Percentiles rank a stretch among this genome's conserved stretches.
Evolutionary conservation across 2,329 filamentous ascomycete genomes (phyloP).

Genomic region (Ambrosiella beaveri): DNA sequence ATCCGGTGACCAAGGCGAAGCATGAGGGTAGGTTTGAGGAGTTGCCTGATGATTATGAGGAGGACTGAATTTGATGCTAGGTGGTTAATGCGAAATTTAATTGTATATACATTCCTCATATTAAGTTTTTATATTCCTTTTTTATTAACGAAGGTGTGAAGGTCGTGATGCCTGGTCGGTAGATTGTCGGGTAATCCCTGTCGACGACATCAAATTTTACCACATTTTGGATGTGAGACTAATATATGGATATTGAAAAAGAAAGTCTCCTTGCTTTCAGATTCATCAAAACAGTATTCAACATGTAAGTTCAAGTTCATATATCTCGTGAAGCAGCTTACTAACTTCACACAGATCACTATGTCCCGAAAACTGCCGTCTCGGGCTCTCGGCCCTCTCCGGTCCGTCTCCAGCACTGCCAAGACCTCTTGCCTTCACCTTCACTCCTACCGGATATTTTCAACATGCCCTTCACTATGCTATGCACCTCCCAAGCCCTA

Average conservation of each 20-base stretch:
- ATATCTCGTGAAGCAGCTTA: too few relatives aligned
- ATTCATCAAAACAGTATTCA: too few relatives aligned
- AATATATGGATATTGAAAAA: neutral
- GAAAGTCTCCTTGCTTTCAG: too few relatives aligned
- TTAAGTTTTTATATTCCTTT: too few relatives aligned
- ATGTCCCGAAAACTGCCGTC: neutral
- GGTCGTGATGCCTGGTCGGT: neutral
- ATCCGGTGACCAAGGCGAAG: slow-evolving; percentile 55
- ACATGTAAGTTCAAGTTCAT: too few relatives aligned
- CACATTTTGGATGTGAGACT: neutral
- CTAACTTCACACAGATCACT: too few relatives aligned
- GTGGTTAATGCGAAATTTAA: neutral
- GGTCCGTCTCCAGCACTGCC: neutral
- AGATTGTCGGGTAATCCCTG: neutral
- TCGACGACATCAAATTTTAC: neutral
- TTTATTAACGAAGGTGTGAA: too few relatives aligned
- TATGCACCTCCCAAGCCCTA: neutral
- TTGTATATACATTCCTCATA: too few relatives aligned
- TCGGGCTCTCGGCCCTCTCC: neutral
- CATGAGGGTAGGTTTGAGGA: slow-evolving; percentile 56
- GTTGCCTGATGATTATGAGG: slow-evolving; percentile 22
- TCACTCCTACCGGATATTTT: too few relatives aligned
- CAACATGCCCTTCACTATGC: neutral
- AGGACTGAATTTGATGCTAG: neutral
- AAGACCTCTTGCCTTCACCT: neutral